These are phyloP conservation scores for Aspergillus transmontanensis DNA, from an alignment of 2,329 filamentous ascomycete genomes.

Conservation along the genomic window DNA sequence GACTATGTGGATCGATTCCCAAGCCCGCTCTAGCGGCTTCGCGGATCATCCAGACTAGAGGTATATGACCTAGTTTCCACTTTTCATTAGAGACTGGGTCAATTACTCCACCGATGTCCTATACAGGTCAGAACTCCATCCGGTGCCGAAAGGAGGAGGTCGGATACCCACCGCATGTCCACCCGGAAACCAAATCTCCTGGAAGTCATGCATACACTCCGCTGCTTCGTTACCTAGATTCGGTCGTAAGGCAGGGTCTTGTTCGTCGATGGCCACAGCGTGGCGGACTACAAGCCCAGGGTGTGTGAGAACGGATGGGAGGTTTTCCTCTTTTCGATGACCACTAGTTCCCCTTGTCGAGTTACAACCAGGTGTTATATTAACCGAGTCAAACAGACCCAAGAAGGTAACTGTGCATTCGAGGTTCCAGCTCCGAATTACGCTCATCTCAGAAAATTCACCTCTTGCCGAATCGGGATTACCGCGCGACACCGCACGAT, in stretches of 20 bases:
- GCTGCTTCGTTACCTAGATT: not conserved
- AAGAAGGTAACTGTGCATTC: not conserved
- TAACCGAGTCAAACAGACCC: not conserved
- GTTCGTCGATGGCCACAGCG: not conserved
- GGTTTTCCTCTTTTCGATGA: not conserved
- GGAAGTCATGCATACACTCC: not conserved
- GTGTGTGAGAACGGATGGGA: not conserved
- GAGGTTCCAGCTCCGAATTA: not conserved
- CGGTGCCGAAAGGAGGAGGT: too few species aligned
- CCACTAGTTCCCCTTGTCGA: not conserved
- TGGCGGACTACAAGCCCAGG: not conserved
- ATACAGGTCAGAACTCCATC: not conserved
- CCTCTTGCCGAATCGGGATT: not conserved
- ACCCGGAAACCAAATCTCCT: conserved; percentile 3
- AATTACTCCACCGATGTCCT: conserved; percentile 1
- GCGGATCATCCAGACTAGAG: not conserved
- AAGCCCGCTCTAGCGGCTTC: not conserved
- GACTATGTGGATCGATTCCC: not conserved
- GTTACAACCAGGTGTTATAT: not conserved
- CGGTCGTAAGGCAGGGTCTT: not conserved
- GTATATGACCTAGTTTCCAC: not conserved
- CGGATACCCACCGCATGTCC: not conserved
- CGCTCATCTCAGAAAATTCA: not conserved
- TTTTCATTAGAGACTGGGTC: not conserved
- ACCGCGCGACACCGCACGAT: not conserved